Base-by-base conservation (phyloP, 1,284 basidiomycete genomes). In the Blastosporella zonata region DNA sequence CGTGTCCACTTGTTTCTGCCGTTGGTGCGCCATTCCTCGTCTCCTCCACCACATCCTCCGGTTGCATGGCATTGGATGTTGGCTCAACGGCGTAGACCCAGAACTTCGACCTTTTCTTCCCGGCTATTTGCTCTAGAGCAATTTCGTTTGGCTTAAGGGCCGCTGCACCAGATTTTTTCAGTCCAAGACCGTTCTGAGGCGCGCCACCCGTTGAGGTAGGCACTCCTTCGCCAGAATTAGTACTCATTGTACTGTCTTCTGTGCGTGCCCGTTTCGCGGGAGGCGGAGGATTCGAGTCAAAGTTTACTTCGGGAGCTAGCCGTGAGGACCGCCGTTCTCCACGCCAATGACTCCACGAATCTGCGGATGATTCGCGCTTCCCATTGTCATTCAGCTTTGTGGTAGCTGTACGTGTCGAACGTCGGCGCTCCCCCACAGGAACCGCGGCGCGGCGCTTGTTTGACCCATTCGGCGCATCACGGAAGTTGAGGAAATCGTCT, bases 31-130 rank as follows among this genome's bases (percentile, higher is more conserved):
- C 37, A 28, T 52, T 41, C 3, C 17, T 37, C 25, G 41, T 57
- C 55, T 35, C 66, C 35, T 60, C 40, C 5, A 47, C 43, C 20
- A 49, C 38, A 40, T 53, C 50, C 39, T 57, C 49, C 10, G 62
- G 55, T 15, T 34, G 33, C 17, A 15, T 3, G 34, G 64, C 48
- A 6, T 67, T 68, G 10, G 69, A 64, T 34, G 76, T 59, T 1
- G 86, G 82, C 57, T 90, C 87, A 17, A 90, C 85, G 10, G 87
- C 87, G 56, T 90, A 90, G 43, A 83, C 84, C 86, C 87, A 88
- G 62, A 81, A 90, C 60, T 85, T 89, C 61, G 86, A 89, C 63
- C 77, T 81, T 70, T 87, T 89, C 70, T 84, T 87, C 51, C 87
- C 86, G 22, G 77, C 79, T 31, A 87, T 72, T 49, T 81, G 74